A percentile compares a stretch with the other conserved stretches of the same genome.
Conservation (phyloP, 2,329 filamentous ascomycete species). For the Xylaria polymorpha region DNA sequence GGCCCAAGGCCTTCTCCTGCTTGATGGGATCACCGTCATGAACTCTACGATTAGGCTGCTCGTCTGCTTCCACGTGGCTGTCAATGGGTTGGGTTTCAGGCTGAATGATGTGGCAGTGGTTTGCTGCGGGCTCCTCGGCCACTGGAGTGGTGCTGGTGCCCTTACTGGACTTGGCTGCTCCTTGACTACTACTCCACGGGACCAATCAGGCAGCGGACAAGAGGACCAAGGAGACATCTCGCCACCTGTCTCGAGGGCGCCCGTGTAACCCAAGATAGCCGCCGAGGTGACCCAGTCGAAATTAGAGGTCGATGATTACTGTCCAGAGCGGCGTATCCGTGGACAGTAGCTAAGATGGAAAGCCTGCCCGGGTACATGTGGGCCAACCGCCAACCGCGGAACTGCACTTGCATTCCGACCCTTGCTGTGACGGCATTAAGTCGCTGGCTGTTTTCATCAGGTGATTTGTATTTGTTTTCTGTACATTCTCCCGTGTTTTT, state of each 20-base stretch:
- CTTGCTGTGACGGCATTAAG: slow-evolving; percentile 43
- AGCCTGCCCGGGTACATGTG: slow-evolving; percentile 37
- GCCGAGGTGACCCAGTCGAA: slow-evolving; percentile 31
- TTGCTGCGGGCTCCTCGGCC: slow-evolving; percentile 29
- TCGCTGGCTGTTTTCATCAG: slow-evolving; percentile 45
- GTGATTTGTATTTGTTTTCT: slow-evolving; percentile 36
- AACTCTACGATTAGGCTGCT: slow-evolving; percentile 21
- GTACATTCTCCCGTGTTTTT: neutral
- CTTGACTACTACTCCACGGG: slow-evolving; percentile 33
- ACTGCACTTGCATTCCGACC: slow-evolving; percentile 46
- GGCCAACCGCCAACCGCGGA: slow-evolving; percentile 45
- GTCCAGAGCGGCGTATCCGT: slow-evolving; percentile 23
- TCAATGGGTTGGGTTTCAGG: slow-evolving; percentile 10
- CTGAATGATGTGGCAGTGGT: slow-evolving; percentile 28
- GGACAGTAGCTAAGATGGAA: slow-evolving; percentile 28
- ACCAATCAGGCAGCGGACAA: slow-evolving; percentile 29
- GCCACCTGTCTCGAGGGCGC: slow-evolving; percentile 14
- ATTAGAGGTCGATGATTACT: slow-evolving; percentile 35
- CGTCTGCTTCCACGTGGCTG: slow-evolving; percentile 21
- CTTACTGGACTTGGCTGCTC: slow-evolving; percentile 36
- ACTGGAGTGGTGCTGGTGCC: slow-evolving; percentile 28
- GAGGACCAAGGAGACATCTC: slow-evolving; percentile 17
- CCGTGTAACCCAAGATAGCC: slow-evolving; percentile 37
- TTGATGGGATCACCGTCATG: slow-evolving; percentile 8
- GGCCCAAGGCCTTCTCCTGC: neutral